Evolutionary conservation across 169 alveolate species (phyloP), one percentile per base, ranked within the genome.

Genomic region (Eimeria acervulina): DNA sequence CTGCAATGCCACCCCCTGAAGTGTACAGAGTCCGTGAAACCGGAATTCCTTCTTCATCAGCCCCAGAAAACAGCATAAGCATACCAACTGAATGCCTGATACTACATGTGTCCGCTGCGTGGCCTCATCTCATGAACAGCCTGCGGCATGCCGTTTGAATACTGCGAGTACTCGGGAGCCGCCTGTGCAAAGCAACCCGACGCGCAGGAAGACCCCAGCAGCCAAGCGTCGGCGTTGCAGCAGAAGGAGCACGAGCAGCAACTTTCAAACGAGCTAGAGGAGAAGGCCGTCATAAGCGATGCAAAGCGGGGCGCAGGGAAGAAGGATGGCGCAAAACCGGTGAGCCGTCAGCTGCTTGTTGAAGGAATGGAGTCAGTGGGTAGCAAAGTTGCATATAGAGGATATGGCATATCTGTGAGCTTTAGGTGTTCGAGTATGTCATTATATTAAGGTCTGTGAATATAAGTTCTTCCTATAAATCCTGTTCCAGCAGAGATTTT

Each of bases 141-240:
- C 44, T 84, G 92, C 55, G 61, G 92, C 13, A 84, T 84, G 92
- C 92, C 92, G 19, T 84, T 84, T 59, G 92, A 84, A 59, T 84
- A 84, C 92, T 84, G 92, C 92, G 92, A 84, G 92, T 84, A 55
- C 92, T 84, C 92, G 36, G 92, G 76, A 21, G 92, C 78, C 38
- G 92, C 92, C 21, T 84, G 92, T 42, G 13, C 80, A 12, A 51
- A 84, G 63, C 92, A 84, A 59, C 36, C 40, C 7, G 90, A 55
- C 55, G 55, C 38, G 78, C 10, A 19, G 36, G 40, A 84, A 26
- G 92, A 84, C 78, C 76, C 92, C 52, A 84, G 19, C 15, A 28
- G 38, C 26, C 90, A 80, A 12, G 90, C 72, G 13, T 31, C 78
- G 2, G 78, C 40, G 76, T 8, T 84, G 59, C 76, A 84, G 51